These are phyloP conservation scores for Castanea sativa DNA, from an alignment of 306 rosid species.

Conservation along the genomic window DNA sequence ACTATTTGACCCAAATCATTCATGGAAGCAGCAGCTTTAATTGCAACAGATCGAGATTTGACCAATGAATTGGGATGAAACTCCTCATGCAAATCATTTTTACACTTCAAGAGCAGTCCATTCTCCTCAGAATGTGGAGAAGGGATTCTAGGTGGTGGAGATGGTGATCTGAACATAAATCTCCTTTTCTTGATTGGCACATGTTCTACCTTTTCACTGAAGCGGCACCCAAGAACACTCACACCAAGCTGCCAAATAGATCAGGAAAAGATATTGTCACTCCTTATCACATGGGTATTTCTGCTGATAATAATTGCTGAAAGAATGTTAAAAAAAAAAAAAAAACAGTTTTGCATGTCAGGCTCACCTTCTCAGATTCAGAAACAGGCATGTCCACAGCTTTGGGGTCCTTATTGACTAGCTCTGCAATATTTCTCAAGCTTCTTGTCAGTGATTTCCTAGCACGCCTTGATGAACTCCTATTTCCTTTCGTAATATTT, in stretches of 20 bases:
- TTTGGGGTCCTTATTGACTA: slow-evolving; percentile 1
- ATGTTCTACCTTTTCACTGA: slow-evolving; percentile 3
- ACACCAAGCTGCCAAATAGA: background rate
- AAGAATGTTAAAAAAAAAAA: background rate
- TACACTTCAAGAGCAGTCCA: background rate
- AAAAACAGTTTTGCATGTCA: background rate
- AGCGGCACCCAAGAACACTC: slow-evolving; percentile 8
- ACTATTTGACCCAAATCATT: background rate
- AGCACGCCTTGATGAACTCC: slow-evolving; percentile 2
- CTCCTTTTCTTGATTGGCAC: slow-evolving; percentile 3
- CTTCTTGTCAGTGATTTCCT: background rate
- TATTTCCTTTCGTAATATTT: background rate
- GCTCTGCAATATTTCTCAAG: background rate
- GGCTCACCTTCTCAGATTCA: slow-evolving; percentile 1
- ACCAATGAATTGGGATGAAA: background rate
- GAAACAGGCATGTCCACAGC: slow-evolving; percentile 3
- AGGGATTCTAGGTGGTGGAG: background rate
- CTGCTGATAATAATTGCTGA: background rate
- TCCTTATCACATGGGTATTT: background rate
- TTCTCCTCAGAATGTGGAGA: background rate
- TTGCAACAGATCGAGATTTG: background rate
- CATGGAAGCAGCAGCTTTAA: background rate
- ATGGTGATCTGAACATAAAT: background rate
- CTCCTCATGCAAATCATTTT: background rate
- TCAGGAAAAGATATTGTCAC: background rate